These are phyloP conservation scores for Tolypocladium tropicale DNA, from an alignment of 2,329 filamentous ascomycete genomes.

Conservation along the genomic window DNA sequence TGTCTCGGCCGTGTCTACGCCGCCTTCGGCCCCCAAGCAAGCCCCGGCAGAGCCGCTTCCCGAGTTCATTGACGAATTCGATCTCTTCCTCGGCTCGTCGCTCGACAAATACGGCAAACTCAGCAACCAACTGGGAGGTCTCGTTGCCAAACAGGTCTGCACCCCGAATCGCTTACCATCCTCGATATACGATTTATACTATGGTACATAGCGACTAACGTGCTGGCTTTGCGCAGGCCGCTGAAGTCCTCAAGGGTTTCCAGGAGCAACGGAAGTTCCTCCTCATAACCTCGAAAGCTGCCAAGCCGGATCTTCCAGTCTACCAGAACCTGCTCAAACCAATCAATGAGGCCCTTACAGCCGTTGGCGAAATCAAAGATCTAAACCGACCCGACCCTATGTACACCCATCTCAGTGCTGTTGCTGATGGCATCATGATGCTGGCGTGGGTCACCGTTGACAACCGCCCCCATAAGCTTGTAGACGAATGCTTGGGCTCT, in stretches of 20 bases:
- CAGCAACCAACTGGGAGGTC: slow-evolving; percentile 66
- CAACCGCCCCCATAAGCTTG: slow-evolving; percentile 71
- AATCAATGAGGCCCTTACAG: slow-evolving; percentile 71
- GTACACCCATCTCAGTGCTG: slow-evolving; percentile 75
- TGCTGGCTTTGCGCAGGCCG: slow-evolving; percentile 33
- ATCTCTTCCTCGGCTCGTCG: slow-evolving; percentile 62
- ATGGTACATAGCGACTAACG: no score
- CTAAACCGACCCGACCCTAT: slow-evolving; percentile 64
- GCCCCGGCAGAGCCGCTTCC: slow-evolving; percentile 50
- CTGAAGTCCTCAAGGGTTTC: slow-evolving; percentile 55
- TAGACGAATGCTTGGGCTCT: slow-evolving; percentile 71
- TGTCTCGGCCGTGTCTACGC: slow-evolving; percentile 22
- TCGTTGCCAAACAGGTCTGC: slow-evolving; percentile 70
- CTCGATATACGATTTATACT: no score
- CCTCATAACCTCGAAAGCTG: slow-evolving; percentile 78
- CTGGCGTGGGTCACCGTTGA: slow-evolving; percentile 87
- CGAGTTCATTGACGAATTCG: slow-evolving; percentile 78
- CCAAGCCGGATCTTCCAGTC: slow-evolving; percentile 68
- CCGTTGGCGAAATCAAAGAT: slow-evolving; percentile 73
- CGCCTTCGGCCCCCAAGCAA: slow-evolving; percentile 27
- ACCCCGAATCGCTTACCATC: neutral
- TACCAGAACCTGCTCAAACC: slow-evolving; percentile 77
- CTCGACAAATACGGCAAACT: slow-evolving; percentile 69
- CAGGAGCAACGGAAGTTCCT: slow-evolving; percentile 80
- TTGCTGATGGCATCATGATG: slow-evolving; percentile 81